Evolutionary conservation across 768 basidiomycete genomes (phyloP), one percentile per base, ranked within the genome.

Genomic region (Phylloporus sp.): DNA sequence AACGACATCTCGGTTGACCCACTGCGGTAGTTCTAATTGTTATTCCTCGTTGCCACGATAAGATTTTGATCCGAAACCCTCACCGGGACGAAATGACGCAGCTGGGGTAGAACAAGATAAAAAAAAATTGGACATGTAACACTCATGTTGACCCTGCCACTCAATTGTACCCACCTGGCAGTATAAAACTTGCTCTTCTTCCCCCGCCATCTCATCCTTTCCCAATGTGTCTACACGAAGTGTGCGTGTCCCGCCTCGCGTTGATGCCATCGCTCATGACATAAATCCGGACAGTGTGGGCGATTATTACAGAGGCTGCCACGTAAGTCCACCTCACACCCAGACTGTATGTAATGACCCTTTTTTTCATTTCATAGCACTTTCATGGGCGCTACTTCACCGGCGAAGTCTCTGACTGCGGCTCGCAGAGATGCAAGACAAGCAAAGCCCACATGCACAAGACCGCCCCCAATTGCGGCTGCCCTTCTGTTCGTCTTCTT

Each of bases 331-430:
- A 34, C 9, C n/a, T 45, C 36, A 18, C 18, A 22, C 15, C 44
- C n/a, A n/a, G n/a, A n/a, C n/a, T n/a, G n/a, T n/a, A n/a, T 45
- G 49, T 56, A 39, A 52, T 49, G 40, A 53, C 52, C 12, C 6
- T 8, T 23, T 18, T 18, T 18, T 26, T 42, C 16, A 42, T 24
- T 34, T 45, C 16, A 32, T 44, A 71, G 70, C 70, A 73, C 55
- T 71, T 71, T 51, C 70, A 71, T 49, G 70, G 63, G 47, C 72
- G 70, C 45, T 73, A 71, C 57, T 72, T 58, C 50, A 71, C 70
- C 13, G 70, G 70, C 32, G 45, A 65, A 10, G 62, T 68, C 0
- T 39, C 45, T 11, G 71, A 71, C 45, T 71, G 70, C 50, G 61
- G 61, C 43, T 66, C 64, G 2, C 55, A 53, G 22, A 31, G 56